A percentile compares a stretch with the other conserved stretches of the same genome.
Evolutionary conservation across 495 filamentous ascomycete genomes (phyloP).

Genomic region (Achaetomiella virescens): DNA sequence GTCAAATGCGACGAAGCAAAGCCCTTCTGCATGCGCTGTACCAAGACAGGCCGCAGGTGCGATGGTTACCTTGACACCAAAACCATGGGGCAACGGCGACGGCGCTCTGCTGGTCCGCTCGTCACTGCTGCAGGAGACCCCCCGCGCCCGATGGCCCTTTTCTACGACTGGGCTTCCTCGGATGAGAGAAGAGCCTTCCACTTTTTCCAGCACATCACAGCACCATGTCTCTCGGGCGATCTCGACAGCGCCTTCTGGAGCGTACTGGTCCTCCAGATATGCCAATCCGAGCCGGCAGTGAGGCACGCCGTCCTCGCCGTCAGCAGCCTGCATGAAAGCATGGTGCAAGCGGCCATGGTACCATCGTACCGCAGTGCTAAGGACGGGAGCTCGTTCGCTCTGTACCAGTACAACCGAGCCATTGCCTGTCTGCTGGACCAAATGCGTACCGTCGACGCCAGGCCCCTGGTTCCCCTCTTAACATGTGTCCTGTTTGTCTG

Average conservation of each 20-base stretch:
- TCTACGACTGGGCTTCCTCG: constrained; percentile 28
- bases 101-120: constrained; percentile 14
- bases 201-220: constrained; percentile 47
- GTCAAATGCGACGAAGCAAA: constrained; percentile 43
- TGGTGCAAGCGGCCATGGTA: constrained; percentile 20
- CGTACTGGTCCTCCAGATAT: constrained; percentile 49
- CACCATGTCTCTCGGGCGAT: constrained; percentile 43
- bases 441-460: constrained; percentile 34
- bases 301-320: constrained; percentile 55
- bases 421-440: constrained; percentile 40
- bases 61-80: constrained; percentile 38
- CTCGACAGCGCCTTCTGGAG: constrained; percentile 53
- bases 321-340: constrained; percentile 47
- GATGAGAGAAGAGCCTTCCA: constrained; percentile 42
- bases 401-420: constrained; percentile 51
- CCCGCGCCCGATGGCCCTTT: constrained; percentile 14
- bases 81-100: constrained; percentile 26
- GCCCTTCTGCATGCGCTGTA: constrained; percentile 40
- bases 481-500: constrained; percentile 55
- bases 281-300: constrained; percentile 51
- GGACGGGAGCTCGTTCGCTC: constrained; percentile 34
- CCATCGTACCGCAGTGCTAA: constrained; percentile 30
- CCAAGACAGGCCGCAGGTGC: constrained; percentile 40
- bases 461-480: constrained; percentile 44
- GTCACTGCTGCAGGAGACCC: constrained; percentile 7